Evolutionary conservation across 2,329 filamentous ascomycete genomes (phyloP).

Genomic region (Daldinia sp.): DNA sequence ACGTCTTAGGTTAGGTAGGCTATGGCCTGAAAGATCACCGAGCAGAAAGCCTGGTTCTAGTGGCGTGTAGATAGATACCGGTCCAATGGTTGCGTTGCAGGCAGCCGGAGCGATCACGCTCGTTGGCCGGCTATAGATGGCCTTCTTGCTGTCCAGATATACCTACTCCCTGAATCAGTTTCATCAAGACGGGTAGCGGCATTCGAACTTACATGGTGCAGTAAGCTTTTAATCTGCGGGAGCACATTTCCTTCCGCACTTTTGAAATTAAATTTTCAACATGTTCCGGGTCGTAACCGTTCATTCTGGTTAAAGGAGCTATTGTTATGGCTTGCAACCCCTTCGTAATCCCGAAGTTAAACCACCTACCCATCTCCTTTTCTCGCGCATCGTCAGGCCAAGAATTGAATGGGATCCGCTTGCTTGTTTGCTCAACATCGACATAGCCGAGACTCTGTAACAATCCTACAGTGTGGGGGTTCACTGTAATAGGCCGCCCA

Average conservation of each 20-base stretch:
- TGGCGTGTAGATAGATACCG: slow-evolving; percentile 33
- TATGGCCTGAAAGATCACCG: slow-evolving; percentile 24
- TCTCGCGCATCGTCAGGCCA: slow-evolving; percentile 72
- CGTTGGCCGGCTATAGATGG: slow-evolving; percentile 40
- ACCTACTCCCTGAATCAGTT: slow-evolving; percentile 38
- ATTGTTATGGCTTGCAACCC: slow-evolving; percentile 77
- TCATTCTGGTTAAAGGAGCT: slow-evolving; percentile 74
- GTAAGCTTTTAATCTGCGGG: slow-evolving; percentile 73
- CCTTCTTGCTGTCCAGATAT: slow-evolving; percentile 43
- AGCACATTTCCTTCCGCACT: slow-evolving; percentile 74
- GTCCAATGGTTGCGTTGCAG: slow-evolving; percentile 28
- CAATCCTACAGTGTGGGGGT: slow-evolving; percentile 61
- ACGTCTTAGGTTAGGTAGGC: slow-evolving; percentile 23
- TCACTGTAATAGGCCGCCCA: slow-evolving; percentile 70
- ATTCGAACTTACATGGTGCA: slow-evolving; percentile 73
- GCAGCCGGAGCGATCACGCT: slow-evolving; percentile 37
- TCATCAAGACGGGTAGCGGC: slow-evolving; percentile 11
- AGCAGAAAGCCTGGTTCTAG: slow-evolving; percentile 21
- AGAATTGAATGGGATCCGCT: slow-evolving; percentile 76
- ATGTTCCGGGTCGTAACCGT: slow-evolving; percentile 66
- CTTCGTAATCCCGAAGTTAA: slow-evolving; percentile 78
- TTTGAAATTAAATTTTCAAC: slow-evolving; percentile 69
- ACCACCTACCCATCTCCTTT: slow-evolving; percentile 80
- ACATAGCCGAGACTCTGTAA: slow-evolving; percentile 79
- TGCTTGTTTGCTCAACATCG: slow-evolving; percentile 75